Conservation (phyloP, 495 filamentous ascomycete genomes). For the Penicillium chermesinum region DNA sequence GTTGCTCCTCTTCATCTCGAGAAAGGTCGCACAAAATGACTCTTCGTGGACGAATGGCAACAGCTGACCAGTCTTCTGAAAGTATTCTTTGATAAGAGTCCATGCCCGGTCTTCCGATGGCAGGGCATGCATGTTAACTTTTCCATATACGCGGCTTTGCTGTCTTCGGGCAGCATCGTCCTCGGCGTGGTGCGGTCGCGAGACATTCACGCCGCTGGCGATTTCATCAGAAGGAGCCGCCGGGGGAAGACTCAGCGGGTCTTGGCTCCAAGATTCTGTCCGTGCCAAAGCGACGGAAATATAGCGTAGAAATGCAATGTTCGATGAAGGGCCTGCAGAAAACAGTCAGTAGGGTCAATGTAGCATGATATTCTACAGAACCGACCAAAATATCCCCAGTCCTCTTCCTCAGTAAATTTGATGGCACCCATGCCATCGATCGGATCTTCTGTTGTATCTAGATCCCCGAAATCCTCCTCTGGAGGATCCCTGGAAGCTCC, state of each 20-base stretch:
- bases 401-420: slow-evolving; percentile 39
- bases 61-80: slow-evolving; percentile 35
- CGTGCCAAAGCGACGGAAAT: slow-evolving; percentile 26
- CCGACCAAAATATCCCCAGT: slow-evolving; percentile 44
- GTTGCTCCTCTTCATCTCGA: slow-evolving; percentile 21
- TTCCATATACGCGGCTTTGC: no score
- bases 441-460: slow-evolving; percentile 22
- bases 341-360: neutral
- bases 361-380: neutral
- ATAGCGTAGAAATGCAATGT: slow-evolving; percentile 41
- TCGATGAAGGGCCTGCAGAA: slow-evolving; percentile 38
- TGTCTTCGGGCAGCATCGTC: neutral
- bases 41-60: slow-evolving; percentile 35
- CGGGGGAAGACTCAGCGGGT: no score
- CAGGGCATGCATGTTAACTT: slow-evolving; percentile 21
- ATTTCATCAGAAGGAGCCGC: neutral
- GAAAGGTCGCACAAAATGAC: slow-evolving; percentile 33
- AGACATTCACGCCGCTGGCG: slow-evolving; percentile 19
- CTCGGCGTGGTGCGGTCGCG: slow-evolving; percentile 13
- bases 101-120: slow-evolving; percentile 19
- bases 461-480: slow-evolving; percentile 4
- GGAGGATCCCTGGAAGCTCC: neutral
- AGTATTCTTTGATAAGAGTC: slow-evolving; percentile 26
- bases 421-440: slow-evolving; percentile 44
- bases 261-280: no score